Base-by-base conservation (phyloP, 192 early-diverging fungal species). In the Podila epicladia region DNA sequence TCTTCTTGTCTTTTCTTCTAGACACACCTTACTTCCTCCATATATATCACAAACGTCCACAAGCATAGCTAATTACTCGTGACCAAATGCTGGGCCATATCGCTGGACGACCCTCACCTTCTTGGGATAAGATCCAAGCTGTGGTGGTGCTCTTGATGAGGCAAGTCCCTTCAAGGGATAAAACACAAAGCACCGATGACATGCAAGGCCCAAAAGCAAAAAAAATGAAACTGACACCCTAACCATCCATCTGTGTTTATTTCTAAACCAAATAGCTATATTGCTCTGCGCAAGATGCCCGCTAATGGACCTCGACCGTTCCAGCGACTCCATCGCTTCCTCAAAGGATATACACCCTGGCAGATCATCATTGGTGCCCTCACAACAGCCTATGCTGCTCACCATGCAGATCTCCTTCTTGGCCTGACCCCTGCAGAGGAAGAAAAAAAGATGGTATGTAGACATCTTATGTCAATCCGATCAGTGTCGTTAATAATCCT, bases 71-170 rank as follows among this genome's bases (percentile, higher is more conserved):
- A 41, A 13, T 0, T 13, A 41, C 41, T 45, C 41, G 41, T 45
- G 41, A 15, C 41, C 41, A 17, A 45, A 98, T 99, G 95, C 84
- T 99, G 33, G 97, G 97, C 74, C 96, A 99, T 78, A 86, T 96
- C 12, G 85, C 95, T 26, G 97, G 97, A 8, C 94, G 91, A 64
- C 97, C 97, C 20, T 97, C 95, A 26, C 87, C 95, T 12, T 94
- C 91, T 62, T 92, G 92, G 85, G 94, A 96, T 74, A 92, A 96
- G 48, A 73, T 86, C 58, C 92, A 97, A 69, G 92, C 93, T 11
- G 59, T 96, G 22, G 65, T 94, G 1, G 77, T 90, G 9, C 75
- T 89, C 48, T 64, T 90, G 17, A 49, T 83, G 31, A 82, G 86
- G 91, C 71, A 82, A 33, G 73, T 55, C 51, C 59, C 12, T 1